Evolutionary conservation across 352 stramenopile genomes (phyloP).

Genomic region (Globisporangium cystogenes): DNA sequence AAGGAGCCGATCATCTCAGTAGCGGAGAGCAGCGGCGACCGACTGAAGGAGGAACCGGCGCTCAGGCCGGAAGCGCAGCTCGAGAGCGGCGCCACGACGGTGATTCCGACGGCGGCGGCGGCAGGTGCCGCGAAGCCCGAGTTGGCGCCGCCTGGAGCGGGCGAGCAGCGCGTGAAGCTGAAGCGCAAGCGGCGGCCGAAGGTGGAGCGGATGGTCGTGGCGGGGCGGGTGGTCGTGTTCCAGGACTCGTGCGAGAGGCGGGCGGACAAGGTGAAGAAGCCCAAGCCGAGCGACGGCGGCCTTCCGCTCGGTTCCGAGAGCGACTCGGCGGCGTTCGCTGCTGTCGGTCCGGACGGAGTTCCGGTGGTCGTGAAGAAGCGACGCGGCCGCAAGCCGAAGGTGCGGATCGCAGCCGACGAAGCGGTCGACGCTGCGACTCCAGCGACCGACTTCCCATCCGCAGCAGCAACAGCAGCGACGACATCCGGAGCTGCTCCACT

Average conservation of each 20-base stretch:
- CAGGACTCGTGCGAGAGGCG: conserved; percentile 58
- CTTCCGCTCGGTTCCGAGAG: too few relatives aligned
- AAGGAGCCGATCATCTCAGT: neutral
- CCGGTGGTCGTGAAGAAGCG: conserved; percentile 1
- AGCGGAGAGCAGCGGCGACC: neutral
- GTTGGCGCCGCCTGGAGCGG: neutral
- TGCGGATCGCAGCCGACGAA: neutral
- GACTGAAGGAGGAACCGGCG: neutral
- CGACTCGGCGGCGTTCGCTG: too few relatives aligned
- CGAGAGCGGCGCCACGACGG: neutral
- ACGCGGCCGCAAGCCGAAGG: conserved; percentile 5
- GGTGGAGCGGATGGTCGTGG: conserved; percentile 44
- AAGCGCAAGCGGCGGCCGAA: conserved; percentile 38
- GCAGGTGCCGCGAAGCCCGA: neutral
- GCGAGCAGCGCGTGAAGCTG: conserved; percentile 11
- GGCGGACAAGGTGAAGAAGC: conserved; percentile 51
- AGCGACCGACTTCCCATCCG: too few relatives aligned
- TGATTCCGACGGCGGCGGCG: neutral
- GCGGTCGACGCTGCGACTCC: neutral
- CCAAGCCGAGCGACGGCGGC: conserved; percentile 3
- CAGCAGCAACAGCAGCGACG: neutral
- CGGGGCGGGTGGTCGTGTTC: conserved; percentile 36
- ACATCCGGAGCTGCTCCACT: too few relatives aligned
- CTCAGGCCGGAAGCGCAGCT: neutral
- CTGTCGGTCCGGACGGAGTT: neutral